A percentile compares a stretch with the other conserved stretches of the same genome.
phyloP scores from a whole-genome alignment of 495 filamentous ascomycete species.

The Penicillium subrubescens region DNA sequence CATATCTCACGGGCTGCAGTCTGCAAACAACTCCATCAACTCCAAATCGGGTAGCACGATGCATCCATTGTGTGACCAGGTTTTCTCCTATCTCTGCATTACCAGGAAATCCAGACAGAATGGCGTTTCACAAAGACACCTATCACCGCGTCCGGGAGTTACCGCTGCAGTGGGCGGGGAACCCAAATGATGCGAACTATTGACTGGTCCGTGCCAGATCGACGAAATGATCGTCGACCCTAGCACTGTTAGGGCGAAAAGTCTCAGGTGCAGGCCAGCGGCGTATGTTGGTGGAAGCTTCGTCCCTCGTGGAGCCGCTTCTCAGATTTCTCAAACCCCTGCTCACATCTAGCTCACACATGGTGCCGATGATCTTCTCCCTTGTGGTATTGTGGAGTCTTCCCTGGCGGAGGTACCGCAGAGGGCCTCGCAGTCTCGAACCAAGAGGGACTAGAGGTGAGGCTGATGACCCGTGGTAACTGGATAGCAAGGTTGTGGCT shows the following conservation, averaged over 20 bases:
- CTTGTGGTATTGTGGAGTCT: background rate
- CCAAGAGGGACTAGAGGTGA: conserved; percentile 1
- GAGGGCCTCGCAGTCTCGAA: background rate
- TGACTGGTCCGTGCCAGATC: conserved; percentile 26
- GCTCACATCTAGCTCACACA: conserved; percentile 11
- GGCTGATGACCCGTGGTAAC: conserved; percentile 13
- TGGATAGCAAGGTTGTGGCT: conserved; percentile 13
- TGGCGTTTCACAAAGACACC: background rate
- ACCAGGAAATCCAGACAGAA: background rate
- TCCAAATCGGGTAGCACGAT: background rate
- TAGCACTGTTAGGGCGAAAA: conserved; percentile 9
- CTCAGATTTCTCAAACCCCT: conserved; percentile 5
- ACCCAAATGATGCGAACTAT: conserved; percentile 16
- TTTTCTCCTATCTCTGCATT: background rate
- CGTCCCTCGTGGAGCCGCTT: conserved; percentile 17
- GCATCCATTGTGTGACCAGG: background rate
- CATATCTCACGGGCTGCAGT: conserved; percentile 7
- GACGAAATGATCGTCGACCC: conserved; percentile 18
- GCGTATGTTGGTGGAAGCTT: conserved; percentile 19
- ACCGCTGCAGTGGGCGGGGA: background rate
- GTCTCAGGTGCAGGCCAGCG: conserved; percentile 5
- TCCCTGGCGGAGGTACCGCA: background rate
- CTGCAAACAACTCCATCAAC: background rate
- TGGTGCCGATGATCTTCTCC: conserved; percentile 10
- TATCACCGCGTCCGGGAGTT: background rate